Evolutionary conservation across 2,329 filamentous ascomycete genomes (phyloP), one percentile per base, ranked within the genome.

Genomic region (Pseudogymnoascus sp.): DNA sequence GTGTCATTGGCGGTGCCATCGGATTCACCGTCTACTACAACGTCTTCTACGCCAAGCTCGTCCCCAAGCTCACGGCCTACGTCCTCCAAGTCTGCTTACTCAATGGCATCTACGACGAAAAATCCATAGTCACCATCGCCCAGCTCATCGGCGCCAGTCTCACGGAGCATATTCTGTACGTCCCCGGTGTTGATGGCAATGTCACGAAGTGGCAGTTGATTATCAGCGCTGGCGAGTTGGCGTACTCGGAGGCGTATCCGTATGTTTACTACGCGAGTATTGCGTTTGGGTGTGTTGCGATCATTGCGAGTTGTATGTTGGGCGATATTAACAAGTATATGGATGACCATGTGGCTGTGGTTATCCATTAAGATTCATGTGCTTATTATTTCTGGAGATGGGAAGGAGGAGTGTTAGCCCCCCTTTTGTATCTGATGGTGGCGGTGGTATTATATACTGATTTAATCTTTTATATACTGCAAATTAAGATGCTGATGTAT

Each of bases 1-100:
- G 88, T 39, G 85, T 88, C 63, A 80, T 90, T 37, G 87, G 88
- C 57, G 87, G 87, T 31, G 81, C 83, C 11, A 82, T 90, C 65
- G 87, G 85, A 36, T 88, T 86, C 71, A 80, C 81, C n/a, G 77
- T 83, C 57, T 80, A 79, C 70, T 87, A 79, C 75, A 83, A 84
- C 68, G 76, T 84, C n/a, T 81, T 83, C 65, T 71, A 78, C 63
- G 71, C 76, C 63, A 79, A 80, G 67, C 80, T 73, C 36, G 64
- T 70, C 6, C 71, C 71, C 14, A 66, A 64, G 8, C 64, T 72
- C 13, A 64, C 67, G 5, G 66, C 39, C 11, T 66, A 70, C 1
- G 68, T 73, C 8, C 62, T 64, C 1, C 25, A 31, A 2, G 69
- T 65, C 4, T 68, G 66, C 28, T 62, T 66, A 7, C 48, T 62